Evolutionary conservation across 2,329 filamentous ascomycete genomes (phyloP).

Genomic region (Exophiala sp.): DNA sequence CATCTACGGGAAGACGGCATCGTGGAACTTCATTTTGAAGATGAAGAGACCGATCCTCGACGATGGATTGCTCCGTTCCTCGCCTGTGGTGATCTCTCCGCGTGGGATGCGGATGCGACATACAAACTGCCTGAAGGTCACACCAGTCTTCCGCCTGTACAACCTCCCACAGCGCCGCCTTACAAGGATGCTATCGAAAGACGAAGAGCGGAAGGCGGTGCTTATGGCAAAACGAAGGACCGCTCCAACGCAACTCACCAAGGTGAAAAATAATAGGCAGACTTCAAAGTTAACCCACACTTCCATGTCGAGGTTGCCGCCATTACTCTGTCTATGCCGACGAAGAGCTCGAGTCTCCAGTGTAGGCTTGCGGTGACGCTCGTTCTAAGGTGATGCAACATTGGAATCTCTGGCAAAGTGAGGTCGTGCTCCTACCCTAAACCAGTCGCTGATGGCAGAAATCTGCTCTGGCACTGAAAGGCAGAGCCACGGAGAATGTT

Average conservation of each 20-base stretch:
- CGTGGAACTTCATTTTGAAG: slow-evolving; percentile 37
- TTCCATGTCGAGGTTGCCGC: not conserved
- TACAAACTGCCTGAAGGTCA: slow-evolving; percentile 85
- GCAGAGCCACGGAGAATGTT: too few species aligned
- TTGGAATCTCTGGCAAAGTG: too few species aligned
- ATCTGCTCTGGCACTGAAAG: too few species aligned
- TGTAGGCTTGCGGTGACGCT: too few species aligned
- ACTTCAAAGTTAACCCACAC: too few species aligned
- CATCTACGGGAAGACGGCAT: slow-evolving; percentile 33
- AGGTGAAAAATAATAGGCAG: not conserved
- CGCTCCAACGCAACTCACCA: not conserved
- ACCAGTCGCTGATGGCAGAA: too few species aligned
- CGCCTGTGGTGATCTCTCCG: slow-evolving; percentile 92
- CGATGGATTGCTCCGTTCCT: slow-evolving; percentile 91
- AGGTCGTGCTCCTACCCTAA: too few species aligned
- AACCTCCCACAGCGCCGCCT: slow-evolving; percentile 91
- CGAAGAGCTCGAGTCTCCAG: too few species aligned
- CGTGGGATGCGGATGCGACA: slow-evolving; percentile 89
- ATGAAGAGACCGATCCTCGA: slow-evolving; percentile 39
- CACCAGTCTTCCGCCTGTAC: slow-evolving; percentile 83
- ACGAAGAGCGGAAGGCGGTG: slow-evolving; percentile 70
- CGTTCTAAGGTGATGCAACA: too few species aligned
- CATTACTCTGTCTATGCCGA: not conserved
- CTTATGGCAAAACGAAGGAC: slow-evolving; percentile 67
- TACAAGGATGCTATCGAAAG: slow-evolving; percentile 89